phyloP scores from a whole-genome alignment of 805 yeast species.

The Kazachstania africana region DNA sequence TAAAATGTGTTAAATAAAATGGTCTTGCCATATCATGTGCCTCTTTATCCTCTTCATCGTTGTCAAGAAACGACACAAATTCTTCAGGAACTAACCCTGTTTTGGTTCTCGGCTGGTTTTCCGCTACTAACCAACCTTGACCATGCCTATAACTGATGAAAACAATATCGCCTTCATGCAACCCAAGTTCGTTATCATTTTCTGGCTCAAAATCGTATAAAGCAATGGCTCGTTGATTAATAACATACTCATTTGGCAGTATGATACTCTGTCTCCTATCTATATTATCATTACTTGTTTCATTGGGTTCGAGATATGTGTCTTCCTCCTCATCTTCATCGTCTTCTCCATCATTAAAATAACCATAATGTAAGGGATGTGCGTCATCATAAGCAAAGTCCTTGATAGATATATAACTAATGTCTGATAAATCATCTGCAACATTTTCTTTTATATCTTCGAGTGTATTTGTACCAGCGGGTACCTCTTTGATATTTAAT shows the following conservation, averaged over 20 bases:
- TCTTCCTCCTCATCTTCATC: not conserved
- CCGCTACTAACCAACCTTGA: conserved; percentile 97
- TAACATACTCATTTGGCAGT: conserved; percentile 30
- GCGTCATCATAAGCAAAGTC: conserved; percentile 72
- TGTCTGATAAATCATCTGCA: not conserved
- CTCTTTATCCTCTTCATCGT: conserved; percentile 12
- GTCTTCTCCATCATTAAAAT: conserved; percentile 22
- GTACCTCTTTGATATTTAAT: too few species aligned
- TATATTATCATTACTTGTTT: not conserved
- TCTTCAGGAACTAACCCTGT: conserved; percentile 94
- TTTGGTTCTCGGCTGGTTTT: conserved; percentile 29
- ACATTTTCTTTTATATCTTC: not conserved
- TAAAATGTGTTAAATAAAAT: conserved; percentile 32
- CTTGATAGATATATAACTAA: conserved; percentile 40
- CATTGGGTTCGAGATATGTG: not conserved
- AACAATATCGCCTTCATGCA: conserved; percentile 70
- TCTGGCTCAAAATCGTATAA: conserved; percentile 85
- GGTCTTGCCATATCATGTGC: conserved; percentile 31
- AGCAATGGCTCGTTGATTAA: conserved; percentile 58
- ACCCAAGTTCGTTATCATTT: conserved; percentile 79
- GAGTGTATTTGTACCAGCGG: not conserved
- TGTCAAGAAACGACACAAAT: conserved; percentile 50
- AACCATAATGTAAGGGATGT: conserved; percentile 66
- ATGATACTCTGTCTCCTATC: conserved; percentile 23
- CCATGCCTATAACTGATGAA: conserved; percentile 89